Evolutionary conservation across 768 basidiomycete genomes (phyloP).

Genomic region (Kwoniella dendrophila): DNA sequence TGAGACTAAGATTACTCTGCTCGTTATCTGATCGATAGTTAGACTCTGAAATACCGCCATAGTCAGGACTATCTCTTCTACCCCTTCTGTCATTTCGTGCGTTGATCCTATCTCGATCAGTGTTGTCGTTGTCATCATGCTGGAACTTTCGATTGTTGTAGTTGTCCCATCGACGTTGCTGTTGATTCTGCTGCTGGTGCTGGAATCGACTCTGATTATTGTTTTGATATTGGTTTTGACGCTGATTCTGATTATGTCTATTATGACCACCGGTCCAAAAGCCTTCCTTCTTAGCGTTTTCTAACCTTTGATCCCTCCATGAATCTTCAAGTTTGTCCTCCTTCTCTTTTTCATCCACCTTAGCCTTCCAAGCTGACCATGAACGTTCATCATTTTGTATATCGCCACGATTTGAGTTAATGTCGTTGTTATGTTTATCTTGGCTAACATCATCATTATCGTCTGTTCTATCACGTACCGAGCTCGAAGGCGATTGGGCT

Average conservation of each 20-base stretch:
- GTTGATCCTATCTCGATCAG: no score
- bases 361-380: conserved; percentile 31
- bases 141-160: not conserved
- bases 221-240: not conserved
- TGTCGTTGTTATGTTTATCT: conserved; percentile 4
- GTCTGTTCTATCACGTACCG: conserved; percentile 5
- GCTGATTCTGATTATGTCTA: not conserved
- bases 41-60: conserved; percentile 25
- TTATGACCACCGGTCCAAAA: conserved; percentile 2
- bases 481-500: no score
- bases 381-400: conserved; percentile 9
- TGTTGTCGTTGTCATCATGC: not conserved
- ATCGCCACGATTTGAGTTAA: conserved; percentile 14
- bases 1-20: no score
- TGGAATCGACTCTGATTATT: no score
- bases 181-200: no score
- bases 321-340: not conserved
- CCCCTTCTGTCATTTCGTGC: not conserved
- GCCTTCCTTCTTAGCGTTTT: conserved; percentile 7
- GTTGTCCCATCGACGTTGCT: not conserved
- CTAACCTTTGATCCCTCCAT: conserved; percentile 4
- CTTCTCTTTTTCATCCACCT: conserved; percentile 7
- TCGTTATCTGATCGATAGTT: no score
- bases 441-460: not conserved
- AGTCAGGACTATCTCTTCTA: conserved; percentile 41